phyloP scores from a whole-genome alignment of 2,329 filamentous ascomycete genomes.

The Talaromyces pinophilus region DNA sequence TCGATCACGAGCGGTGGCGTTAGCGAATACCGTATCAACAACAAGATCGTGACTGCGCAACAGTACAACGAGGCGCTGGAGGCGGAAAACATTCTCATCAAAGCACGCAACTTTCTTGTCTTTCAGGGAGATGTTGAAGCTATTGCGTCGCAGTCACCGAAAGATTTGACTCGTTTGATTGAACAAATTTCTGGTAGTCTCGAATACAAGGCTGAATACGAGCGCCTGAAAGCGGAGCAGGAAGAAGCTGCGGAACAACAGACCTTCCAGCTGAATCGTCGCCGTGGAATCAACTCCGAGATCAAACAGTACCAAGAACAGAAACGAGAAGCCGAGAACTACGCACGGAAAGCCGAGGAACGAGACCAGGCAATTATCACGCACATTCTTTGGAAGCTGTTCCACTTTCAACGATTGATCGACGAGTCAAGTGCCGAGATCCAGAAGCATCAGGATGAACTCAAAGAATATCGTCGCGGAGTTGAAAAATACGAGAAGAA shows the following conservation, averaged over 20 bases:
- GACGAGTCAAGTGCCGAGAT: conserved; percentile 89
- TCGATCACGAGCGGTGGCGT: conserved; percentile 84
- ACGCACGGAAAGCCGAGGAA: conserved; percentile 85
- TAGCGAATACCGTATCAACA: conserved; percentile 97
- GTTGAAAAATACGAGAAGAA: conserved; percentile 80
- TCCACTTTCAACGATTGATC: conserved; percentile 90
- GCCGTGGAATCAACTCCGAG: conserved; percentile 93
- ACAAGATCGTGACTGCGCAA: conserved; percentile 80
- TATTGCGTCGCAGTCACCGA: conserved; percentile 91
- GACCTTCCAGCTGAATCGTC: conserved; percentile 81
- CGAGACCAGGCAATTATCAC: conserved; percentile 88
- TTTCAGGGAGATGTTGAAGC: conserved; percentile 98
- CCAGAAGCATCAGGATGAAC: conserved; percentile 87
- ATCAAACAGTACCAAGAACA: conserved; percentile 98
- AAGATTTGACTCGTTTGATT: conserved; percentile 88
- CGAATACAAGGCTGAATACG: conserved; percentile 93
- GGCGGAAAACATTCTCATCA: conserved; percentile 94
- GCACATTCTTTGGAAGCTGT: conserved; percentile 95
- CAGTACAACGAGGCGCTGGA: conserved; percentile 94
- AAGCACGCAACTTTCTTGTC: conserved; percentile 94
- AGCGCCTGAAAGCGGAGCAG: conserved; percentile 79
- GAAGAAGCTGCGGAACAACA: conserved; percentile 88
- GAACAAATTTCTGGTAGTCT: conserved; percentile 97
- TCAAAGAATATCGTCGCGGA: conserved; percentile 87
- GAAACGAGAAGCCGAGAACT: conserved; percentile 92